These are phyloP conservation scores for Arthroderma sp. DNA, from an alignment of 2,329 filamentous ascomycete genomes.

Conservation along the genomic window DNA sequence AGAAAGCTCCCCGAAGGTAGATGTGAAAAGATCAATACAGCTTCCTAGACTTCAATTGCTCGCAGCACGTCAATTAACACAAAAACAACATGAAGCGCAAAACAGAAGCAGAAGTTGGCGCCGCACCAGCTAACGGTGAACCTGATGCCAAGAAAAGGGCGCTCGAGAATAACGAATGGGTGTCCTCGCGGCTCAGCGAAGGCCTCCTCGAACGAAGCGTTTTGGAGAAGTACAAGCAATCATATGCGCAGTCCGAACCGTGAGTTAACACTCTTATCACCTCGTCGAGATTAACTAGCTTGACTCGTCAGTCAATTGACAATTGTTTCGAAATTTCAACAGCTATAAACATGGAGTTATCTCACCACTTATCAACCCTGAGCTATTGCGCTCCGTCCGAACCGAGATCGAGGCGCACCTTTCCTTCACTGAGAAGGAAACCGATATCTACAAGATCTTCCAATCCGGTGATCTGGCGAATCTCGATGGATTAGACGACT, in stretches of 20 bases:
- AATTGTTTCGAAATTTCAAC: not conserved
- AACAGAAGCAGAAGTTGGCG: conserved; percentile 20
- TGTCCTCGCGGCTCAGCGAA: conserved; percentile 29
- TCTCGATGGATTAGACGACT: conserved; percentile 81
- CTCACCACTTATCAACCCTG: conserved; percentile 61
- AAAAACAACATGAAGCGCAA: conserved; percentile 31
- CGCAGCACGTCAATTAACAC: too few species aligned
- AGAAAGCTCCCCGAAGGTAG: too few species aligned
- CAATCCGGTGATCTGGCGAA: conserved; percentile 96
- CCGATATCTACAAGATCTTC: conserved; percentile 98
- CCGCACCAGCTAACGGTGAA: conserved; percentile 18
- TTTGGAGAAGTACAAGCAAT: conserved; percentile 29
- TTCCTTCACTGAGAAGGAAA: conserved; percentile 95
- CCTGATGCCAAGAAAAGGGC: conserved; percentile 27
- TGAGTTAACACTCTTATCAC: conserved; percentile 16
- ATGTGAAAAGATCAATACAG: too few species aligned
- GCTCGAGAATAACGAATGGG: conserved; percentile 24
- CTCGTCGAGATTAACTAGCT: not conserved
- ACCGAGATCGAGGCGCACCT: conserved; percentile 81
- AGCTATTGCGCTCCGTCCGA: conserved; percentile 73
- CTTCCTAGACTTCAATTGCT: too few species aligned
- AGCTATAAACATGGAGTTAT: conserved; percentile 92
- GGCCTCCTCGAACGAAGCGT: conserved; percentile 30
- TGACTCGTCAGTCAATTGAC: not conserved
- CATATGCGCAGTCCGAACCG: conserved; percentile 31